Evolutionary conservation across 1,139 yeast species (phyloP).

Genomic region (Lodderomyces margitis): DNA sequence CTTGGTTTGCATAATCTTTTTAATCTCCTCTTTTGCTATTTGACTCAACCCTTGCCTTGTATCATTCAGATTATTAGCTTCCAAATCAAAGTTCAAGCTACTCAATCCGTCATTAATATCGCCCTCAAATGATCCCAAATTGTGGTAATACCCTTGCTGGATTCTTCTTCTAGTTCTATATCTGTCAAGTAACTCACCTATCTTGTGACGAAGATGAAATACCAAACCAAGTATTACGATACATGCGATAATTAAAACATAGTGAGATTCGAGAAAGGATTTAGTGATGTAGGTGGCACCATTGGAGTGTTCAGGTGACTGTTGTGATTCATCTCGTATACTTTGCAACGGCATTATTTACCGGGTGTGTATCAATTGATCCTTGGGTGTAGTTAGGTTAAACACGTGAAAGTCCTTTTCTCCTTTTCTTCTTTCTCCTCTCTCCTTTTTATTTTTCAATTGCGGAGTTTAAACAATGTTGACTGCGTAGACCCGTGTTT

Average conservation of each 20-base stretch:
- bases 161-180: constrained; percentile 24
- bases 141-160: constrained; percentile 17
- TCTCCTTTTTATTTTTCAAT: background rate
- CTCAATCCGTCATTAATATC: constrained; percentile 68
- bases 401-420: background rate
- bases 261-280: constrained; percentile 7
- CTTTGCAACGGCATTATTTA: background rate
- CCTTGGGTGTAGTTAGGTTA: too few species aligned
- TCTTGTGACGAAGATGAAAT: constrained; percentile 26
- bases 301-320: background rate
- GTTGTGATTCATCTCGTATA: background rate
- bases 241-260: constrained; percentile 4
- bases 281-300: background rate
- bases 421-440: too few species aligned
- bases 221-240: constrained; percentile 5
- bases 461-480: too few species aligned
- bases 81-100: constrained; percentile 59
- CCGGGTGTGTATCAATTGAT: too few species aligned
- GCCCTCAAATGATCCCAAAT: constrained; percentile 42
- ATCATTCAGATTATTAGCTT: constrained; percentile 49
- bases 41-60: constrained; percentile 60
- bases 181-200: constrained; percentile 25
- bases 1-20: constrained; percentile 50
- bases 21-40: constrained; percentile 50
- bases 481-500: too few species aligned